Evolutionary conservation across 75 land plant genomes (phyloP).

Genomic region (Pinus taeda): DNA sequence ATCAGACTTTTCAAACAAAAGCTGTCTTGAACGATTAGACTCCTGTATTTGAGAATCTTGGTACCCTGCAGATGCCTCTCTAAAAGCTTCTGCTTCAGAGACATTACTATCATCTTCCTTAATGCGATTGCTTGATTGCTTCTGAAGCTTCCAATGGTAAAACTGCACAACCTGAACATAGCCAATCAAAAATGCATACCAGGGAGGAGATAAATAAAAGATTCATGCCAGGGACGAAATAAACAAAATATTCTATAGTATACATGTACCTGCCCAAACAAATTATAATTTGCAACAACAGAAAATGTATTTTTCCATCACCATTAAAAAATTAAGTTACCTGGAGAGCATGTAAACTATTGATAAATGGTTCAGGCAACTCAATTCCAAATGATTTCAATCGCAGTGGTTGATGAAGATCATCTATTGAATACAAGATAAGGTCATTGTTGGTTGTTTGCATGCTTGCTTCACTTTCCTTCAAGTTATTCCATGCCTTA

Average conservation of each 20-base stretch:
- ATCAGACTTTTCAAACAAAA: conserved; percentile 1
- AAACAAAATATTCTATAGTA: no score
- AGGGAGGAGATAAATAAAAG: neutral
- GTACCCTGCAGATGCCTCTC: neutral
- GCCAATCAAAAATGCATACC: neutral
- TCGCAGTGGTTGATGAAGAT: conserved; percentile 30
- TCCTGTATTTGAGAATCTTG: neutral
- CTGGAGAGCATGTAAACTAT: conserved; percentile 80
- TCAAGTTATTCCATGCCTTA: neutral
- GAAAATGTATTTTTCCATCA: neutral
- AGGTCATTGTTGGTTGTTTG: conserved; percentile 6
- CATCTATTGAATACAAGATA: conserved; percentile 8
- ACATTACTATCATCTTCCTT: neutral
- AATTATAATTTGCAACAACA: neutral
- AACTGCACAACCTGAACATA: conserved; percentile 7
- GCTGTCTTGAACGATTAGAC: neutral
- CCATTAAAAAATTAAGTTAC: conserved; percentile 16
- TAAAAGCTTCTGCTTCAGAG: neutral
- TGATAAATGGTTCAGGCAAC: conserved; percentile 37
- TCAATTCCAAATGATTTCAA: conserved; percentile 29
- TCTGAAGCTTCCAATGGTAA: neutral
- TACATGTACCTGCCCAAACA: neutral
- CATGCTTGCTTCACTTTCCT: neutral
- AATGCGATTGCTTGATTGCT: neutral
- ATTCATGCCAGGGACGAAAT: neutral